Evolutionary conservation across 2,329 filamentous ascomycete species (phyloP).

Genomic region (Lachnellula suecica): DNA sequence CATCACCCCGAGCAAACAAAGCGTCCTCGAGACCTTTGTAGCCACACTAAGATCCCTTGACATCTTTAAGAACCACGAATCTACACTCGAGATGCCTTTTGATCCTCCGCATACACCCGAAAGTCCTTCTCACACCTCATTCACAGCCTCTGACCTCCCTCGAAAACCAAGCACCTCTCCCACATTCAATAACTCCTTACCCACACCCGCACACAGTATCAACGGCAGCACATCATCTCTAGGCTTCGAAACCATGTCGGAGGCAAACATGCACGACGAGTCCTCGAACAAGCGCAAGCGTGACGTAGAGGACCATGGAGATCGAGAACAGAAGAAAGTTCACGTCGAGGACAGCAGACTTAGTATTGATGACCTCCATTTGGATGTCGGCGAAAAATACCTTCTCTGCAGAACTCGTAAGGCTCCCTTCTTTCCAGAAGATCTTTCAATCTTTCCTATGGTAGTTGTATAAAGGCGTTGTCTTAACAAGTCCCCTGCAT

Average conservation of each 20-base stretch:
- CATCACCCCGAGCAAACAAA: constrained; percentile 10
- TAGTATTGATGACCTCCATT: constrained; percentile 63
- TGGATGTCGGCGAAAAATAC: constrained; percentile 67
- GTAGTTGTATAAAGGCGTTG: constrained; percentile 15
- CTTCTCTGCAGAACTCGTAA: constrained; percentile 67
- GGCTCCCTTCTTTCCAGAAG: constrained; percentile 44
- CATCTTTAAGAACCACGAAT: constrained; percentile 1
- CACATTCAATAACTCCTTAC: constrained; percentile 43
- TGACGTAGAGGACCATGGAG: constrained; percentile 53
- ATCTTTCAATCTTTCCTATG: constrained; percentile 11
- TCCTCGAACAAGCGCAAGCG: constrained; percentile 64
- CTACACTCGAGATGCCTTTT: constrained; percentile 52
- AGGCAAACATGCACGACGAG: constrained; percentile 41
- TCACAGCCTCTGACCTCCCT: constrained; percentile 43
- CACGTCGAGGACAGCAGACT: constrained; percentile 60
- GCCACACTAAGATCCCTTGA: background rate
- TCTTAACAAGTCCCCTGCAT: constrained; percentile 15
- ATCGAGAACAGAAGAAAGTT: constrained; percentile 60
- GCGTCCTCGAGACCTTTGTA: constrained; percentile 8
- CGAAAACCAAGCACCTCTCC: constrained; percentile 51
- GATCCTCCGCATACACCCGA: constrained; percentile 65
- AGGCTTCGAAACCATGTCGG: constrained; percentile 17
- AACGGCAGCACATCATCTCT: constrained; percentile 46
- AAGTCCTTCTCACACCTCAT: constrained; percentile 61
- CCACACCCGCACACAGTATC: constrained; percentile 63